Evolutionary conservation across 306 rosid genomes (phyloP), one percentile per base, ranked within the genome.

Genomic region (Phaseolus lunatus): DNA sequence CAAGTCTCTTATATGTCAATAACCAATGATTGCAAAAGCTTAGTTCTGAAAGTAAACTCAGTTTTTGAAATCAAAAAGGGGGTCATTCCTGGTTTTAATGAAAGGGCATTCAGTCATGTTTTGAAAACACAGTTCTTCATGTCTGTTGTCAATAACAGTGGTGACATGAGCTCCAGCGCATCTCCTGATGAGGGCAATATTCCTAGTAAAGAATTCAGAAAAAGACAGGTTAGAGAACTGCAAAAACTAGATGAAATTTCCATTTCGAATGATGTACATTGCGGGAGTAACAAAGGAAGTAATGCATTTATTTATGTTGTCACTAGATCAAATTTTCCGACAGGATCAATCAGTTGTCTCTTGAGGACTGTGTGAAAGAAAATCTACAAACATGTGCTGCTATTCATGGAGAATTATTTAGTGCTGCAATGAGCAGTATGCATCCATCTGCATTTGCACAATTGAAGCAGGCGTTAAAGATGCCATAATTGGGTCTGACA

Each of bases 381-480:
- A 95, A 95, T 81, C 93, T 95, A 74, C 98, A 90, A 73, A 92
- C 97, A 5, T 92, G 96, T 78, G 89, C 96, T 58, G 85, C 91
- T 50, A 91, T 90, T 81, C 97, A 95, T 78, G 98, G 98, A 37
- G 98, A 95, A 82, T 82, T 95, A n/a, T 95, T 95, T 76, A 89
- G 85, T 89, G 71, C 91, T 47, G 90, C 90, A 44, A 92, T 95
- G 83, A 83, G 82, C 80, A 86, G 87, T 84, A 95, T 95, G 85
- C 98, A 95, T 86, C 97, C 98, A 64, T 77, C 93, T 53, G 92
- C 93, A 52, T 78, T 95, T 59, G 85, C 91, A 44, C 96, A 95
- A 67, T 85, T 95, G 83, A 95, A 89, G 83, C 93, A 88, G 84
- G 98, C 98, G 49, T 84, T 95, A 79, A 90, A 95, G 85, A 89